Evolutionary conservation across 75 land plant genomes (phyloP).

Genomic region (Pinus tabuliformis): DNA sequence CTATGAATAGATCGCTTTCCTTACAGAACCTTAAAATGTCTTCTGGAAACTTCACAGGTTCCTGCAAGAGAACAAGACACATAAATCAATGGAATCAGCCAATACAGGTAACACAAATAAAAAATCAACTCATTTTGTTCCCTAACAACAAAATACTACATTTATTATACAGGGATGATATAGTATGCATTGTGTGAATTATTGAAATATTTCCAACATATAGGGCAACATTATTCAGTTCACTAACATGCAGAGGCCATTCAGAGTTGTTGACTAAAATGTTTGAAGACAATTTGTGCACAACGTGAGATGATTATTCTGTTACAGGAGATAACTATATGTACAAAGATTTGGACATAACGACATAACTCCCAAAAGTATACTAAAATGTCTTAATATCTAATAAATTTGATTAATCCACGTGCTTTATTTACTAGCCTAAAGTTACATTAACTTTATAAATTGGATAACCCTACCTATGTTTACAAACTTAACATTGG

Average conservation of each 20-base stretch:
- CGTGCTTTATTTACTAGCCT: no score
- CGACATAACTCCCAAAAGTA: no score
- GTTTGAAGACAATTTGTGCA: no score
- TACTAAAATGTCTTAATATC: no score
- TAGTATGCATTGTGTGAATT: not conserved
- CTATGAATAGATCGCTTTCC: constrained; percentile 79
- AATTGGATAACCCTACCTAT: no score
- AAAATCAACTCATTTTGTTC: not conserved
- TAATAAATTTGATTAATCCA: no score
- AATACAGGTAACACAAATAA: not conserved
- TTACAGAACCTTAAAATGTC: constrained; percentile 80
- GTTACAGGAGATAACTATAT: no score
- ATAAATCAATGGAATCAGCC: not conserved
- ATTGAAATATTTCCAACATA: not conserved
- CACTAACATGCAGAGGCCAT: not conserved
- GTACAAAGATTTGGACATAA: no score
- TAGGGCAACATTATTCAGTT: not conserved
- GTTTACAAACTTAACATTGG: no score
- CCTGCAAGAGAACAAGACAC: constrained; percentile 41
- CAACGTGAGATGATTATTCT: no score
- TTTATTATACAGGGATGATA: not conserved
- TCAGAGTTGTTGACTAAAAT: not conserved
- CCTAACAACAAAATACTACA: not conserved
- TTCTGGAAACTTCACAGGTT: constrained; percentile 62
- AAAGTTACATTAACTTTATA: no score